Base-by-base conservation (phyloP, 768 basidiomycete genomes). In the Leccinum ochraceum region DNA sequence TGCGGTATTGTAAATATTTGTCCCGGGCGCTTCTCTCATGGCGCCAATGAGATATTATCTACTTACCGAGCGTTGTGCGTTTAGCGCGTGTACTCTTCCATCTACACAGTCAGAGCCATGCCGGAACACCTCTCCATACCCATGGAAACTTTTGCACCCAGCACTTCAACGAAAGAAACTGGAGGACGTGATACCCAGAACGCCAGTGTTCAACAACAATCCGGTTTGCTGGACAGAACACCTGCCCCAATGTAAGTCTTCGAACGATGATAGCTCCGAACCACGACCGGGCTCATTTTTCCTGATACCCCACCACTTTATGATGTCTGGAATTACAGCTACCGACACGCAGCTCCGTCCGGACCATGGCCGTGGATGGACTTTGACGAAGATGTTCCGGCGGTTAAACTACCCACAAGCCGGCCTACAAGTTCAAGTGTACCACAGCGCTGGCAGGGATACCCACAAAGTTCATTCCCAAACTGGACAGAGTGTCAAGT, bases 331-430 rank as follows among this genome's bases (percentile, higher is more conserved):
- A 8, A 49, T 32, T n/a, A 48, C 51, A 74, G 73, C 26, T 69
- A 77, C 54, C 69, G 78, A 2, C 77, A 78, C 24, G 77, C 73
- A 17, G 67, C 76, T 14, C 78, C 78, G 3, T 76, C 74, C 4
- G 78, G 77, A 6, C 78, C 78, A 24, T 79, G 78, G 78, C 78
- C 78, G 6, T 79, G 76, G 70, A 73, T 79, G 65, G 77, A 79
- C 61, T 69, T 78, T 20, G 72, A 75, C 52, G 71, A 62, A 51
- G 74, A 71, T 58, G 48, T 65, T 26, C 68, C 56, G 1, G 2
- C 17, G 0, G 61, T 64, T 3, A 6, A 28, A 1, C 17, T 48
- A 17, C 56, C 32, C 2, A 3, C 60, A 1, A 20, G n/a, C 3
- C 49, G 5, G 4, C 5, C 17, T 6, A 13, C 22, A 16, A 20